Base-by-base conservation (phyloP, 805 yeast genomes). In the Teunomyces stri region DNA sequence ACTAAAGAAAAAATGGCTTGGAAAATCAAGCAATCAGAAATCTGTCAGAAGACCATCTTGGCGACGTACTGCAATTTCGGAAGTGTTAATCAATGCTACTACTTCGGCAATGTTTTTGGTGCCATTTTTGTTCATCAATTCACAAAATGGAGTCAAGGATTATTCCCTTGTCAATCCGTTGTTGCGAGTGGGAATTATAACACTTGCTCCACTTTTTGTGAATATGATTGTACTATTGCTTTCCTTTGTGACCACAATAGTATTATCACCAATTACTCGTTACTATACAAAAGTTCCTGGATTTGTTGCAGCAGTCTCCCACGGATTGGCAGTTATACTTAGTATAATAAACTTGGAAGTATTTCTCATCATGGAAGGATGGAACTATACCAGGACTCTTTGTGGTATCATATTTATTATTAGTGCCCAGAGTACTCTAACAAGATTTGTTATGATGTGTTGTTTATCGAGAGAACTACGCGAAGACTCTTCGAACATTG, bases 111-210 rank as follows among this genome's bases (percentile, higher is more conserved):
- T 42, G n/a, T 22, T 13, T 9, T 36, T 85, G 47, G 68, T 83
- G 45, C 91, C 96, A 0, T 92, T 81, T 65, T 72, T 84, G 44
- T 92, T 87, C 59, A 84, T 87, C 58, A 91, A 90, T 65, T 76
- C 96, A 1, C 97, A 89, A 69, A 88, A 84, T 29, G 97, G 97
- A 27, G 96, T 89, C 0, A 28, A 29, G 18, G 45, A 51, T 7
- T 59, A 60, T 51, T 56, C 42, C 56, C 66, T 44, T 68, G 78
- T n/a, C 52, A 66, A 48, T 72, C 79, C 92, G 0, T 59, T 87
- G 0, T 52, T 85, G 10, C 74, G 97, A 48, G 64, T 92, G 27
- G 59, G 76, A 2, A 66, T 89, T 12, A 64, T 84, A 3, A 68
- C 77, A 0, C 43, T 78, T 30, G 53, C 73, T 1, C 89, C 91